phyloP scores from a whole-genome alignment of 75 land plant species.

The Selaginella moellendorffii region DNA sequence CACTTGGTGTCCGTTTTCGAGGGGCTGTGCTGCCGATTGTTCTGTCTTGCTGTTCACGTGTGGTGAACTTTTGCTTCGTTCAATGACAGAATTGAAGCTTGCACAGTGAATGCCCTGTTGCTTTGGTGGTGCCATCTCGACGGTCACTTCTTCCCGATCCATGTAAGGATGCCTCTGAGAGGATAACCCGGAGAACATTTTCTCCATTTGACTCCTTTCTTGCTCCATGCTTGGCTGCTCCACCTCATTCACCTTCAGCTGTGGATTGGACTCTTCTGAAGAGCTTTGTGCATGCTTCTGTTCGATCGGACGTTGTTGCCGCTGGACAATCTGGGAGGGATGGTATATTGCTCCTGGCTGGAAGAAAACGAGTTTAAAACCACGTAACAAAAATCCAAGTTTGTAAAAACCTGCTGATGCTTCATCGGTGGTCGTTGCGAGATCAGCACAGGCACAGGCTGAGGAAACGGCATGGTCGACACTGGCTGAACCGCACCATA shows the following conservation, averaged over 20 bases:
- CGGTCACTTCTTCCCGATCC: no score
- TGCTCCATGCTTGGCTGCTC: background rate
- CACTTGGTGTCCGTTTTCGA: background rate
- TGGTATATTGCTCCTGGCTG: background rate
- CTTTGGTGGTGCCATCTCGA: background rate
- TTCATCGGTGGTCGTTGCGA: constrained; percentile 27
- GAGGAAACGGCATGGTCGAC: constrained; percentile 29
- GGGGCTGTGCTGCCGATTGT: background rate
- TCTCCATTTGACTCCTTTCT: no score
- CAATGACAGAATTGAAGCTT: background rate
- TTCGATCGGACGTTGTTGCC: background rate
- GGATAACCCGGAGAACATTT: background rate
- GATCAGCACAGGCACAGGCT: constrained; percentile 9
- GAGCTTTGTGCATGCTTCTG: background rate
- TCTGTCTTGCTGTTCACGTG: no score
- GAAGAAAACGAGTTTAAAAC: no score
- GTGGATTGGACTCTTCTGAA: background rate
- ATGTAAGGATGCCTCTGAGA: no score
- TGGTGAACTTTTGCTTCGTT: background rate
- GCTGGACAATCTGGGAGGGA: background rate
- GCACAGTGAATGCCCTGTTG: no score
- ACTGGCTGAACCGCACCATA: constrained; percentile 30
- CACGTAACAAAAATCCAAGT: no score
- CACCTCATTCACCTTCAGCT: background rate
- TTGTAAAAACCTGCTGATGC: constrained; percentile 40